Percentiles rank a stretch among this genome's conserved stretches.
These are phyloP conservation scores for Sugiyamaella marilandica DNA, from an alignment of 805 yeast species.

Conservation along the genomic window DNA sequence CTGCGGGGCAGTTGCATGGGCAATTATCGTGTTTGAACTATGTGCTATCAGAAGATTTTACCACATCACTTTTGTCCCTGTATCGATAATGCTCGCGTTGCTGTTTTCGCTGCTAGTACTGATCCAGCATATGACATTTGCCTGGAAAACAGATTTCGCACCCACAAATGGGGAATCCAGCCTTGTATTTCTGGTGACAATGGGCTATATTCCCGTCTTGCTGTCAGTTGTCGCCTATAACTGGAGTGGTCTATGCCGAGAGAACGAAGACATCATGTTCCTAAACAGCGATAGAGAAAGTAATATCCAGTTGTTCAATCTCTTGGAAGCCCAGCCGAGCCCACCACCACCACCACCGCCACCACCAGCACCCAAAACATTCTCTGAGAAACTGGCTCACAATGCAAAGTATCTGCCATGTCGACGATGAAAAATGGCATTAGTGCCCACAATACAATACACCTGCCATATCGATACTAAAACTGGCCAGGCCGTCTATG, in stretches of 20 bases:
- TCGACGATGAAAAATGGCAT: neutral
- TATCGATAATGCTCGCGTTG: neutral
- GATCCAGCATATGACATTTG: constrained; percentile 18
- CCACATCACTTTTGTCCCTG: neutral
- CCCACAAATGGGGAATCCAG: constrained; percentile 24
- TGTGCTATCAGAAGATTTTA: neutral
- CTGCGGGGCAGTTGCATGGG: neutral
- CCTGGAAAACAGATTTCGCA: constrained; percentile 17
- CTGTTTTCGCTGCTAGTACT: constrained; percentile 15
- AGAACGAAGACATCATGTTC: constrained; percentile 27
- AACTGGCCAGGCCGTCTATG: too few relatives aligned
- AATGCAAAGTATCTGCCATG: constrained; percentile 13
- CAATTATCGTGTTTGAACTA: neutral
- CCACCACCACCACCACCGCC: constrained; percentile 4
- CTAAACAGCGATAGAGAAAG: constrained; percentile 6
- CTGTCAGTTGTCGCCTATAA: constrained; percentile 15
- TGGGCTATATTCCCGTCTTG: neutral
- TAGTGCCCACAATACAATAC: too few relatives aligned
- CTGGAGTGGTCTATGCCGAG: constrained; percentile 20
- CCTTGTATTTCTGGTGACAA: constrained; percentile 20
- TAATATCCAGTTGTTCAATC: neutral
- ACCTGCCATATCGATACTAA: too few relatives aligned
- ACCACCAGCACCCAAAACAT: constrained; percentile 5
- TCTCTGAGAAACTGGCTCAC: constrained; percentile 11
- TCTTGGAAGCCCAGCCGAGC: too few relatives aligned